Conservation (phyloP, 2,329 filamentous ascomycete species). For the Fusarium pilosicola region DNA sequence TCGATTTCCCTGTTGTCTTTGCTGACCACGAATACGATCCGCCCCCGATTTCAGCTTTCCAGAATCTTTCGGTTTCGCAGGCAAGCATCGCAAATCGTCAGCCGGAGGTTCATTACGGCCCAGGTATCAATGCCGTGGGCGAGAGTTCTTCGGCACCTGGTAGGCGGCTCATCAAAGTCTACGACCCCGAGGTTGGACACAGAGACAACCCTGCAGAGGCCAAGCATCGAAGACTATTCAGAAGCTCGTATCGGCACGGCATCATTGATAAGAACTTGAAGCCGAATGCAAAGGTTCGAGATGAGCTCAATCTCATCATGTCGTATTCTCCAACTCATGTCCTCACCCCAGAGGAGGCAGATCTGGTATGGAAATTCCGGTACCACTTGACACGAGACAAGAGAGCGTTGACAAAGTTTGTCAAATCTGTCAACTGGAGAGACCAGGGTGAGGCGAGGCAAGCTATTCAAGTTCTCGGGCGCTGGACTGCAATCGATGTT, state of each 20-base stretch:
- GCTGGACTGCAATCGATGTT: constrained; percentile 97
- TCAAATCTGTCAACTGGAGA: constrained; percentile 96
- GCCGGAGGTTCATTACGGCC: constrained; percentile 89
- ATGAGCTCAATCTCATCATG: constrained; percentile 91
- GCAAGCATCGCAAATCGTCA: constrained; percentile 80
- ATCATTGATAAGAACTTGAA: constrained; percentile 94
- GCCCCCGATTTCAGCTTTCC: constrained; percentile 81
- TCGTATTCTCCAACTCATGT: constrained; percentile 92
- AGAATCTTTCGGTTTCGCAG: constrained; percentile 66
- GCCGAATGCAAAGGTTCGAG: constrained; percentile 93
- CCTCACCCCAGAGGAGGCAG: constrained; percentile 89
- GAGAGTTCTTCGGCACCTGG: constrained; percentile 60
- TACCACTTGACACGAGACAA: constrained; percentile 96
- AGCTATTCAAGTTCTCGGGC: constrained; percentile 87
- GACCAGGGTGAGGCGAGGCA: constrained; percentile 87
- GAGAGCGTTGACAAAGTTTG: constrained; percentile 91
- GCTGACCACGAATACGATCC: constrained; percentile 92
- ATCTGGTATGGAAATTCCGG: constrained; percentile 96
- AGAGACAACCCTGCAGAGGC: constrained; percentile 93
- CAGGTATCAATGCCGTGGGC: constrained; percentile 80
- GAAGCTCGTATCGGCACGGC: constrained; percentile 90
- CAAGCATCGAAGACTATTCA: constrained; percentile 91
- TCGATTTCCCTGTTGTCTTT: constrained; percentile 96
- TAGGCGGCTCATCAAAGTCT: constrained; percentile 81
- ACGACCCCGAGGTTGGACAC: constrained; percentile 91